These are phyloP conservation scores for Chlamydomonas urium DNA, from an alignment of 139 green algal genomes.

Conservation along the genomic window DNA sequence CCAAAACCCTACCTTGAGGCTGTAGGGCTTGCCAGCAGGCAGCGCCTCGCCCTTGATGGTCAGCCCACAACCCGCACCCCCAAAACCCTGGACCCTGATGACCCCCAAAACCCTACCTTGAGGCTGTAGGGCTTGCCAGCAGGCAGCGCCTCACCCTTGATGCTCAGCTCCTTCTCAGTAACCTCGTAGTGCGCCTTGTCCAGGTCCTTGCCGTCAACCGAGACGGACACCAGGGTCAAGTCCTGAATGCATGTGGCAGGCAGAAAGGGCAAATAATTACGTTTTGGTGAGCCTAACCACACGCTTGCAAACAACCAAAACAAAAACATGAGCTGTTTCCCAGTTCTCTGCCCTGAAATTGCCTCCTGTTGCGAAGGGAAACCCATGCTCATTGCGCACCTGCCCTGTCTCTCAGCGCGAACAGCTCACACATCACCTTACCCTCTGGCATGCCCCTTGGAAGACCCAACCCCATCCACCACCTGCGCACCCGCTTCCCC, in stretches of 20 bases:
- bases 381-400: too few species aligned
- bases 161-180: conserved; percentile 42
- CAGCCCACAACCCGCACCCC: conserved; percentile 53
- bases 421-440: not conserved
- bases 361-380: too few species aligned
- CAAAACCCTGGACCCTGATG: too few species aligned
- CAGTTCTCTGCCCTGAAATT: too few species aligned
- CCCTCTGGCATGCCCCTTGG: not conserved
- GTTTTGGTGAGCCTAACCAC: not conserved
- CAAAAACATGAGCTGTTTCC: too few species aligned
- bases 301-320: not conserved
- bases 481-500: not conserved
- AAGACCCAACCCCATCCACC: not conserved
- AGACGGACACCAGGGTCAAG: conserved; percentile 51
- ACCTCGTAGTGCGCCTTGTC: conserved; percentile 24
- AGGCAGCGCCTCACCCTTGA: conserved; percentile 37
- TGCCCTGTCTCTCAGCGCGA: too few species aligned
- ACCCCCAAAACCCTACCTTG: too few species aligned
- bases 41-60: conserved; percentile 66
- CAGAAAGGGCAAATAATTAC: not conserved
- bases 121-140: too few species aligned
- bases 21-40: too few species aligned
- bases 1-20: too few species aligned
- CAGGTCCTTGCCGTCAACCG: conserved; percentile 21
- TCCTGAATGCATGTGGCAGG: conserved; percentile 36